Conservation (phyloP, 2,329 filamentous ascomycete genomes). For the Aspergillus sp. region DNA sequence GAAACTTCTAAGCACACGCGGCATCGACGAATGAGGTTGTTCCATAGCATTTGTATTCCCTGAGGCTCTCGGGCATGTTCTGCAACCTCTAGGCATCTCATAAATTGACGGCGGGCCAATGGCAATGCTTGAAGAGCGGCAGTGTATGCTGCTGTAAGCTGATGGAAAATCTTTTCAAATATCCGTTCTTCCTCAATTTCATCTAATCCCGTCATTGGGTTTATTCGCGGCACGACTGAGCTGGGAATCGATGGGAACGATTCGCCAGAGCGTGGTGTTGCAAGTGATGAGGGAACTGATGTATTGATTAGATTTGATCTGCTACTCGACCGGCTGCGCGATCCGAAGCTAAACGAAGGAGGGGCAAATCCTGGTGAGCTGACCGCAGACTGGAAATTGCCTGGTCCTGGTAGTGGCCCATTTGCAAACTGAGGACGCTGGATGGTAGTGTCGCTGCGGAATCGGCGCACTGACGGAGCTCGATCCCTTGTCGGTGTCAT, state of each 20-base stretch:
- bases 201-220: conserved; percentile 54
- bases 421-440: conserved; percentile 35
- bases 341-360: conserved; percentile 27
- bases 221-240: conserved; percentile 44
- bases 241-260: conserved; percentile 56
- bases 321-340: conserved; percentile 43
- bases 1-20: conserved; percentile 65
- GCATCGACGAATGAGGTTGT: conserved; percentile 63
- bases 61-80: conserved; percentile 55
- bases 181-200: conserved; percentile 68
- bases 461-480: conserved; percentile 37
- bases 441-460: conserved; percentile 47
- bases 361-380: conserved; percentile 26
- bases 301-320: conserved; percentile 48
- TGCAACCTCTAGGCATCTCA: conserved; percentile 56
- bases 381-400: conserved; percentile 18
- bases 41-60: conserved; percentile 60
- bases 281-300: conserved; percentile 42
- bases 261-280: conserved; percentile 73
- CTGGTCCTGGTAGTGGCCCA: conserved; percentile 27
- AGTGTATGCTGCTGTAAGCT: conserved; percentile 66
- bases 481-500: conserved; percentile 44
- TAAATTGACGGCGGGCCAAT: conserved; percentile 60
- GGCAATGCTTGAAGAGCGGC: conserved; percentile 67
- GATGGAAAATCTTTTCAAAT: conserved; percentile 77